These are phyloP conservation scores for Cystoderma amianthinum DNA, from an alignment of 768 basidiomycete genomes.

Conservation along the genomic window DNA sequence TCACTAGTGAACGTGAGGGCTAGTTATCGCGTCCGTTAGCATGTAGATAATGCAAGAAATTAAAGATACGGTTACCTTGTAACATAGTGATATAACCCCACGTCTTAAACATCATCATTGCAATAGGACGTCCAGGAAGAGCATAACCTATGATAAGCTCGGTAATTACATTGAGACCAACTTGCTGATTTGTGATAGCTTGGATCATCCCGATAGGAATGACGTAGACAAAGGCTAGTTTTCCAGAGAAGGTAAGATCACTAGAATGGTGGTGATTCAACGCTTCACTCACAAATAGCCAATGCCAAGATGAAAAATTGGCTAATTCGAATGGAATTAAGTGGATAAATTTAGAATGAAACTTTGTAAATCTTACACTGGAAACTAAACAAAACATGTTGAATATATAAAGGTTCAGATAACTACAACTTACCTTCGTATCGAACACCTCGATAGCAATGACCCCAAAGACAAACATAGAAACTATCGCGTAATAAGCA, in stretches of 20 bases:
- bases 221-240: conserved; percentile 14
- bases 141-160: conserved; percentile 78
- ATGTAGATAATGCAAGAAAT: conserved; percentile 38
- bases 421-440: conserved; percentile 57
- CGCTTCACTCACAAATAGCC: conserved; percentile 35
- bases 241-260: neutral
- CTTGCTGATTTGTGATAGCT: conserved; percentile 51
- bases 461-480: conserved; percentile 63
- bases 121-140: conserved; percentile 69
- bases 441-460: conserved; percentile 69
- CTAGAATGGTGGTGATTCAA: neutral
- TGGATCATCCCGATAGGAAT: neutral
- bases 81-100: too few species aligned
- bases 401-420: conserved; percentile 61
- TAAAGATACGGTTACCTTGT: too few species aligned
- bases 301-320: conserved; percentile 63
- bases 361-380: neutral
- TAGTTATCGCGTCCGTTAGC: conserved; percentile 41
- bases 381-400: conserved; percentile 9
- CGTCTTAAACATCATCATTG: conserved; percentile 88
- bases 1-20: conserved; percentile 36
- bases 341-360: conserved; percentile 45
- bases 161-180: conserved; percentile 67
- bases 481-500: conserved; percentile 23
- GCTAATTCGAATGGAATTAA: conserved; percentile 45